A percentile compares a stretch with the other conserved stretches of the same genome.
Conservation (phyloP, 106 monocot species). For the Allium sativum region DNA sequence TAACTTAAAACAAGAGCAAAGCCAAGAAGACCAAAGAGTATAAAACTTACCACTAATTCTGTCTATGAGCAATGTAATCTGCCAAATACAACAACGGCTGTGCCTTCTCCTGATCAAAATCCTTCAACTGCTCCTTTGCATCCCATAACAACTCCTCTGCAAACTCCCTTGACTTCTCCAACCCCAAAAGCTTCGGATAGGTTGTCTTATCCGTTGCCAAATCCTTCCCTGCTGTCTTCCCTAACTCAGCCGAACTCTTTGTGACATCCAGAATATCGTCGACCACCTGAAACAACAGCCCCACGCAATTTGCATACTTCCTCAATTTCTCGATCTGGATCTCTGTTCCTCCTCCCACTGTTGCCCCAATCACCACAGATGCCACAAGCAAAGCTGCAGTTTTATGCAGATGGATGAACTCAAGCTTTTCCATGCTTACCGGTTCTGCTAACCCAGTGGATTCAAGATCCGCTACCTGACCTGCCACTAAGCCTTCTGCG, state of each 20-base stretch:
- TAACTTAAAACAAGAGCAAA: neutral
- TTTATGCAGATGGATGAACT: conserved; percentile 78
- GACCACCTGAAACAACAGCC: conserved; percentile 82
- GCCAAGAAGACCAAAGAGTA: neutral
- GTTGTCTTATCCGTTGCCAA: conserved; percentile 70
- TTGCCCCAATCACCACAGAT: conserved; percentile 71
- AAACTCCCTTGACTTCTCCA: conserved; percentile 62
- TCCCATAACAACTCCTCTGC: conserved; percentile 55
- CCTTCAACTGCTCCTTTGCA: conserved; percentile 45
- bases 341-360: conserved; percentile 59
- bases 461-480: conserved; percentile 50
- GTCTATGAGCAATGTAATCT: conserved; percentile 62
- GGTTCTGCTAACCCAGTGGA: conserved; percentile 24
- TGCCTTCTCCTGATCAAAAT: conserved; percentile 49
- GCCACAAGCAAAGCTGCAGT: conserved; percentile 83
- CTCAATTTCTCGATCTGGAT: conserved; percentile 52
- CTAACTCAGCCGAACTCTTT: conserved; percentile 60
- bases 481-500: conserved; percentile 43
- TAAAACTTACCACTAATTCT: conserved; percentile 23
- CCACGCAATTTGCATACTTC: conserved; percentile 51
- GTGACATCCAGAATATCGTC: conserved; percentile 84
- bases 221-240: conserved; percentile 86
- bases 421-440: conserved; percentile 33
- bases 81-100: conserved; percentile 61
- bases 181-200: conserved; percentile 66